Evolutionary conservation across 2,329 filamentous ascomycete genomes (phyloP).

Genomic region (Monilinia polystroma): DNA sequence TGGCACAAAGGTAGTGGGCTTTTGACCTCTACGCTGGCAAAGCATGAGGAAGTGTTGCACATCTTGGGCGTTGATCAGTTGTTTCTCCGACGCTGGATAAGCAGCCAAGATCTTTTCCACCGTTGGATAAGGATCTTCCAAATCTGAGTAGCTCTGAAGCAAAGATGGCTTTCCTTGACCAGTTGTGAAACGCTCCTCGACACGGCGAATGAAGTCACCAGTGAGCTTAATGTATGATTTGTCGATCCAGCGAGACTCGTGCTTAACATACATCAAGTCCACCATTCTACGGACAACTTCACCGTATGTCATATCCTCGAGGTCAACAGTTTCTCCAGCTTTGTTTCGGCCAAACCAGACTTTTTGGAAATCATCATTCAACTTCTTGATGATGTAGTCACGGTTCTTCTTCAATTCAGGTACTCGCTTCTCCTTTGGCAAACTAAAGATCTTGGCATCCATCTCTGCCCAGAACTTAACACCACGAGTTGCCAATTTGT

Average conservation of each 20-base stretch:
- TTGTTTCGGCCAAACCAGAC: conserved; percentile 92
- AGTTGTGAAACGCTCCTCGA: conserved; percentile 94
- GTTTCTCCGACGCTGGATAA: conserved; percentile 82
- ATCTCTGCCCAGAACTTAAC: conserved; percentile 98
- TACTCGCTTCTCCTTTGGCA: conserved; percentile 88
- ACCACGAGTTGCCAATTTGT: conserved; percentile 96
- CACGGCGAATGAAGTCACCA: conserved; percentile 92
- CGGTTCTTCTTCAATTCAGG: conserved; percentile 84
- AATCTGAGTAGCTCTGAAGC: conserved; percentile 85
- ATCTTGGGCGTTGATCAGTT: conserved; percentile 97
- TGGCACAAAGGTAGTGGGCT: conserved; percentile 95
- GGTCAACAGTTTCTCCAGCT: conserved; percentile 74
- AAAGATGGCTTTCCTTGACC: conserved; percentile 69
- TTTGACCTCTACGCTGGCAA: conserved; percentile 88
- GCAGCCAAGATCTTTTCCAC: conserved; percentile 76
- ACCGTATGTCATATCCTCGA: conserved; percentile 94
- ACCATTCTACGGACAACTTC: conserved; percentile 86
- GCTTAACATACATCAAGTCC: conserved; percentile 86
- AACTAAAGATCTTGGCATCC: conserved; percentile 95
- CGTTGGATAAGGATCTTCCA: conserved; percentile 75
- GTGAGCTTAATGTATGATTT: conserved; percentile 77
- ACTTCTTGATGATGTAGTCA: conserved; percentile 89
- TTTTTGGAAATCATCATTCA: conserved; percentile 96
- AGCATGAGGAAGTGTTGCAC: conserved; percentile 95
- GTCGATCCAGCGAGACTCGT: conserved; percentile 90